Base-by-base conservation (phyloP, 257 asterid genomes). In the Vinca minor region DNA sequence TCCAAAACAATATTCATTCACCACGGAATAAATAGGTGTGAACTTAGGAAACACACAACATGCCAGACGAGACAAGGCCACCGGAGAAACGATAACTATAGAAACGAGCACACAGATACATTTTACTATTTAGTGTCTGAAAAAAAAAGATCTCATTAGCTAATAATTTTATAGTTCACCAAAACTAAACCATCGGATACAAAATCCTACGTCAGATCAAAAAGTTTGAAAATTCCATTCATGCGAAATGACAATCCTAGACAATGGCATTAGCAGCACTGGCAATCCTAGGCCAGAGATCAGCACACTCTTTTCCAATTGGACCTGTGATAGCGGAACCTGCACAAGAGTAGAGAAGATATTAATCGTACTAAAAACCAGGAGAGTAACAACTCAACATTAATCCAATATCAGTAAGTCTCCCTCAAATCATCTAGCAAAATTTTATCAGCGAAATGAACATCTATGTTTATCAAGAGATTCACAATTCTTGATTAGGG, bases 201-300 rank as follows among this genome's bases (percentile, higher is more conserved):
- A 28, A 45, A 45, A 53, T 14, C 56, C 69, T 56, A 29, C 50
- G 47, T 8, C 14, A 55, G n/a, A 3, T 25, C 32, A 42, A 8
- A 62, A 59, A 29, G 55, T 20, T 18, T 18, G n/a, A 26, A 56
- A n/a, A 2, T 45, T 5, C 29, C 46, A 47, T 56, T n/a, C 7
- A n/a, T 14, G n/a, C 26, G n/a, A 49, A 23, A 47, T 38, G 36
- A 26, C 50, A 1, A 45, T 29, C 26, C 71, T 74, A 80, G 54
- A 80, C 85, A 64, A 80, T 80, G 48, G 85, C 85, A 72, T 80
- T 80, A 69, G 85, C 85, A 53, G 85, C 85, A 77, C 83, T 77
- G 2, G 85, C 85, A 69, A 80, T 80, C 70, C 85, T 80, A 44
- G 85, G 85, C 85, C 85, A 80, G 15, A 80, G 85, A 74, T 80